phyloP scores from a whole-genome alignment of 2,329 filamentous ascomycete species.

The Trichophyton equinum region DNA sequence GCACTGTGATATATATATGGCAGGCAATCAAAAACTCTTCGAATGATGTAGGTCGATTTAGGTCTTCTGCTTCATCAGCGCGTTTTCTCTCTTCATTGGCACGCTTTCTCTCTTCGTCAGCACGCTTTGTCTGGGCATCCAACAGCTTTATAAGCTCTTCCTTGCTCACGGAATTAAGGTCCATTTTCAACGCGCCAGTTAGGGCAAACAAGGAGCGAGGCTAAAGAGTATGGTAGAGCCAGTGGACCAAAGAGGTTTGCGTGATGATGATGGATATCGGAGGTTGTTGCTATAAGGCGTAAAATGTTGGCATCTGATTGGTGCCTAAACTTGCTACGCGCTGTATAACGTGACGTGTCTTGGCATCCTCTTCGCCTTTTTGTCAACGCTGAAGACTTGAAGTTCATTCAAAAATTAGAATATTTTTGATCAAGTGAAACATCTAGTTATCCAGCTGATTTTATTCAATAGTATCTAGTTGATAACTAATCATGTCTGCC shows the following conservation, averaged over 20 bases:
- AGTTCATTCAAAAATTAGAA: no score
- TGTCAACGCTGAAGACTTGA: no score
- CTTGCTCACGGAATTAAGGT: background rate
- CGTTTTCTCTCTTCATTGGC: background rate
- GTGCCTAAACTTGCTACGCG: background rate
- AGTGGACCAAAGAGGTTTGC: background rate
- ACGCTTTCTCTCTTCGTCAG: background rate
- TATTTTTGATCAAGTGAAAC: no score
- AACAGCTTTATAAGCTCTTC: background rate
- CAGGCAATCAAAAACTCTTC: constrained; percentile 6
- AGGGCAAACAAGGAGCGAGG: background rate
- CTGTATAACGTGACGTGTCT: background rate
- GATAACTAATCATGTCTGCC: no score
- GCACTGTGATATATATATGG: constrained; percentile 3
- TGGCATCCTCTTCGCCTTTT: background rate
- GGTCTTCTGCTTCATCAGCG: background rate
- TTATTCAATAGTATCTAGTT: no score
- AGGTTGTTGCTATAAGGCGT: background rate
- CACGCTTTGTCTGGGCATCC: background rate
- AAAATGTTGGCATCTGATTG: background rate
- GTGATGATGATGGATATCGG: background rate
- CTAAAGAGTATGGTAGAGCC: background rate
- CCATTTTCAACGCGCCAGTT: background rate
- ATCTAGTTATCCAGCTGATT: no score
- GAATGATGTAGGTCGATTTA: constrained; percentile 1